Conservation (phyloP, 2,329 filamentous ascomycete species). For the Stemphylium vesicarium region DNA sequence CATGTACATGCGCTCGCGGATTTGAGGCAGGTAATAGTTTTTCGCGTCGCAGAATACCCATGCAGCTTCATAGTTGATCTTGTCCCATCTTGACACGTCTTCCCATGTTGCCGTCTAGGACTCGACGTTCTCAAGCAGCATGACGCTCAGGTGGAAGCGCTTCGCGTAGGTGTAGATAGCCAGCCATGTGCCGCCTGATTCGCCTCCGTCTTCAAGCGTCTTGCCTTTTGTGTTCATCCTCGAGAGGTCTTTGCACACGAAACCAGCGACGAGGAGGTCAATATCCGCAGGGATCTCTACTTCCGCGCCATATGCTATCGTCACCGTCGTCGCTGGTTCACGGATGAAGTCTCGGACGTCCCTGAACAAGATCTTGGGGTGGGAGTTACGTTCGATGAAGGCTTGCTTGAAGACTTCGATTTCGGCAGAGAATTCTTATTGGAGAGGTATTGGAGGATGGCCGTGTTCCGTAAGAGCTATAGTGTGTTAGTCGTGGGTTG, state of each 20-base stretch:
- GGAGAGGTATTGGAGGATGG: conserved; percentile 25
- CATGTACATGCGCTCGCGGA: conserved; percentile 55
- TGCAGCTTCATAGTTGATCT: conserved; percentile 62
- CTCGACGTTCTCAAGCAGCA: conserved; percentile 76
- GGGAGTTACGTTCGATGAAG: conserved; percentile 57
- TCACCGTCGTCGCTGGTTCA: conserved; percentile 57
- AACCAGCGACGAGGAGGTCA: conserved; percentile 74
- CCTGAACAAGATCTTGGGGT: conserved; percentile 51
- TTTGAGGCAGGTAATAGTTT: conserved; percentile 76
- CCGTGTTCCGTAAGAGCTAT: conserved; percentile 23
- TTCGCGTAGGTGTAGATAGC: conserved; percentile 65
- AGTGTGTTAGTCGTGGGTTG: not conserved
- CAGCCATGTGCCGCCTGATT: conserved; percentile 70
- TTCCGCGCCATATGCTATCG: conserved; percentile 70
- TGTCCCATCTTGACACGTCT: conserved; percentile 51
- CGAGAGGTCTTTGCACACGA: conserved; percentile 79
- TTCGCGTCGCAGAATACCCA: conserved; percentile 68
- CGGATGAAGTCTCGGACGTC: conserved; percentile 55
- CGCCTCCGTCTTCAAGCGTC: conserved; percentile 61
- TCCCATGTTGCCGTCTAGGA: conserved; percentile 62
- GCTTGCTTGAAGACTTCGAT: conserved; percentile 56
- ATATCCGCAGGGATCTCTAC: conserved; percentile 62
- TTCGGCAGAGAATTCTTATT: conserved; percentile 55
- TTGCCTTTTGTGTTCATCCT: conserved; percentile 65
- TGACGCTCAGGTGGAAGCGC: conserved; percentile 63